These are phyloP conservation scores for Leishmania lainsoni DNA, from an alignment of 208 protist genomes.

Conservation along the genomic window DNA sequence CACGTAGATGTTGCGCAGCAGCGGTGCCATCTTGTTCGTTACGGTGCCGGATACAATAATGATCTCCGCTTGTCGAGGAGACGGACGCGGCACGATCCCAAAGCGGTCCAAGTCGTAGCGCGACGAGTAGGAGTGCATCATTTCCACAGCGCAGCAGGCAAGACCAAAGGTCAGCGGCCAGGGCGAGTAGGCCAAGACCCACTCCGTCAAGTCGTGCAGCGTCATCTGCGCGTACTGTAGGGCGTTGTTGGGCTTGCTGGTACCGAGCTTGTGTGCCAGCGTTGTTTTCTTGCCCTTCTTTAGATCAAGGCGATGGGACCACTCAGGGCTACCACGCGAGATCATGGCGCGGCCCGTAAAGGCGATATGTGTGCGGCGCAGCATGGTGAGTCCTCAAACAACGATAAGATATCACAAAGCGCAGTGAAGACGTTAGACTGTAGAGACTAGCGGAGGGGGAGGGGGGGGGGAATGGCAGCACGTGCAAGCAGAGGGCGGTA, in stretches of 20 bases:
- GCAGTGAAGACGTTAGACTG: background rate
- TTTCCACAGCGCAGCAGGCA: slow-evolving; percentile 98
- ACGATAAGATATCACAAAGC: background rate
- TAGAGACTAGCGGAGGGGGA: background rate
- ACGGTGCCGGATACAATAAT: slow-evolving; percentile 99
- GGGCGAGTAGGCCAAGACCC: slow-evolving; percentile 92
- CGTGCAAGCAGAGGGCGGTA: background rate
- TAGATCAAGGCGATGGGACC: slow-evolving; percentile 87
- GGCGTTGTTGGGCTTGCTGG: slow-evolving; percentile 91
- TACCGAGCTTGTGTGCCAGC: slow-evolving; percentile 88
- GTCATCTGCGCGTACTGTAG: slow-evolving; percentile 93
- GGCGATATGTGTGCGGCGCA: slow-evolving; percentile 58
- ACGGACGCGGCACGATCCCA: slow-evolving; percentile 96
- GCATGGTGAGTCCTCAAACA: slow-evolving; percentile 33
- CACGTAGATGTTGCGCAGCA: slow-evolving; percentile 97
- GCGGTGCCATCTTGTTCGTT: slow-evolving; percentile 99
- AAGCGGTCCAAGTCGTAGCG: slow-evolving; percentile 98
- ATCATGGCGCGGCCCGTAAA: slow-evolving; percentile 89
- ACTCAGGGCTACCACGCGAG: slow-evolving; percentile 90
- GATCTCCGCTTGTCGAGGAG: slow-evolving; percentile 96
- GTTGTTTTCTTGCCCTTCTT: slow-evolving; percentile 92
- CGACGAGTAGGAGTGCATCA: slow-evolving; percentile 97
- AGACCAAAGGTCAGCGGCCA: slow-evolving; percentile 99
- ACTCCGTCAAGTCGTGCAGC: slow-evolving; percentile 90
- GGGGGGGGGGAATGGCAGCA: background rate